These are phyloP conservation scores for Aspergillus asperescens DNA, from an alignment of 495 filamentous ascomycete species.

Conservation along the genomic window DNA sequence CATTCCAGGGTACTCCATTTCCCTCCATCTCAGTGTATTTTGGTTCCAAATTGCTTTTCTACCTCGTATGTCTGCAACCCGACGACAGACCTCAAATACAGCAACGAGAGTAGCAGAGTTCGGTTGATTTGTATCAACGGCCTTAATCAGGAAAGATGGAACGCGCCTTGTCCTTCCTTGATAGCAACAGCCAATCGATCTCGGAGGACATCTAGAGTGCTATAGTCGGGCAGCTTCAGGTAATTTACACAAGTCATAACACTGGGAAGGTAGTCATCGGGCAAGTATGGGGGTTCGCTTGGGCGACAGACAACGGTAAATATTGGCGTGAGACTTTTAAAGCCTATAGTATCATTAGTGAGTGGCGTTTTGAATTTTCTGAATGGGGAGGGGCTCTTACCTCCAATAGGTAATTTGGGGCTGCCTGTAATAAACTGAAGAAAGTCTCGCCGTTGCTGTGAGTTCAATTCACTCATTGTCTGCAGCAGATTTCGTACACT, in stretches of 20 bases:
- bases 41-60: background rate
- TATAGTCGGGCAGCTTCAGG: conserved; percentile 97
- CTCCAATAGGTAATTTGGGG: conserved; percentile 96
- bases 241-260: conserved; percentile 99
- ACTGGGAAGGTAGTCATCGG: conserved; percentile 94
- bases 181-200: conserved; percentile 78
- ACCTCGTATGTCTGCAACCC: background rate
- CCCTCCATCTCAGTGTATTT: background rate
- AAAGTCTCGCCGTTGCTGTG: conserved; percentile 81
- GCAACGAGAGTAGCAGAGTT: background rate
- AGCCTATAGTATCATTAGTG: conserved; percentile 54
- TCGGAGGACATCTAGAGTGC: conserved; percentile 66
- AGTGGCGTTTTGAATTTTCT: conserved; percentile 9
- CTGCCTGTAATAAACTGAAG: conserved; percentile 98
- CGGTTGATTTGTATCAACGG: background rate
- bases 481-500: conserved; percentile 92
- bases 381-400: conserved; percentile 44
- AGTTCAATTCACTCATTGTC: conserved; percentile 82
- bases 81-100: background rate
- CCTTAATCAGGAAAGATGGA: conserved; percentile 79
- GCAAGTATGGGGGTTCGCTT: conserved; percentile 87
- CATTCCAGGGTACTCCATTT: background rate
- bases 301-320: conserved; percentile 99
- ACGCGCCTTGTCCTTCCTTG: conserved; percentile 96
- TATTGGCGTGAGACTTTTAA: conserved; percentile 94